Evolutionary conservation across 352 stramenopile genomes (phyloP).

Genomic region (Pythium volutum): DNA sequence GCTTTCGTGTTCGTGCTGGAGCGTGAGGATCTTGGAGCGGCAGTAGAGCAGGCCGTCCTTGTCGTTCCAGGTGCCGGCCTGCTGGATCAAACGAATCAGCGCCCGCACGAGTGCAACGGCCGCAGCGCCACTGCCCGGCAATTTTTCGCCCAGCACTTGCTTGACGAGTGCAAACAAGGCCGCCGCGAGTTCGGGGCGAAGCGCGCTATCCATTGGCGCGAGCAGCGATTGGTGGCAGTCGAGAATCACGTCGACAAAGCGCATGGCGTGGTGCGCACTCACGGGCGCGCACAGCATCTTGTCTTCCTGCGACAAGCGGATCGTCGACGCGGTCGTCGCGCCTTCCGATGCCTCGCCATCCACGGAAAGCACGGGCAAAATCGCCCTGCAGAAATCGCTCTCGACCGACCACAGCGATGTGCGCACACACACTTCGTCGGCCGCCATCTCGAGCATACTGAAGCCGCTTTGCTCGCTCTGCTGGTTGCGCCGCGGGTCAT

Average conservation of each 20-base stretch:
- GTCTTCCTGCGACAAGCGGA: constrained; percentile 74
- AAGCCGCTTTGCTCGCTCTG: constrained; percentile 18
- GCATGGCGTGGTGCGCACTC: constrained; percentile 55
- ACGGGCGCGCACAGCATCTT: constrained; percentile 65
- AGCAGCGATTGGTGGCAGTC: constrained; percentile 30
- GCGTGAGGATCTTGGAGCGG: constrained; percentile 80
- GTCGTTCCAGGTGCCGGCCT: constrained; percentile 64
- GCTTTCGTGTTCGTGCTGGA: constrained; percentile 79
- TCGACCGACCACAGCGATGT: constrained; percentile 72
- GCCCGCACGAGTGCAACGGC: constrained; percentile 63
- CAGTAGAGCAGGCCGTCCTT: constrained; percentile 75
- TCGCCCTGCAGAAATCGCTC: constrained; percentile 47
- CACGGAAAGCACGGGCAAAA: constrained; percentile 71
- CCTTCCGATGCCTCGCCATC: constrained; percentile 22
- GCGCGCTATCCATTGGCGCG: constrained; percentile 7
- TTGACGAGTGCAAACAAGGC: constrained; percentile 74
- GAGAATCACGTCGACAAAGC: constrained; percentile 63
- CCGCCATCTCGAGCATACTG: constrained; percentile 23
- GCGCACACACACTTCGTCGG: constrained; percentile 53
- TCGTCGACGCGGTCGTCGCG: constrained; percentile 35
- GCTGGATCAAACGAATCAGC: constrained; percentile 63
- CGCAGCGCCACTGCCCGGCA: constrained; percentile 40
- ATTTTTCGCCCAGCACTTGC: constrained; percentile 65
- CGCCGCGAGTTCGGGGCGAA: constrained; percentile 56
- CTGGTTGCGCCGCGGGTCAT: constrained; percentile 19